phyloP scores from a whole-genome alignment of 768 basidiomycete species.

The Tubosaeta sp. region DNA sequence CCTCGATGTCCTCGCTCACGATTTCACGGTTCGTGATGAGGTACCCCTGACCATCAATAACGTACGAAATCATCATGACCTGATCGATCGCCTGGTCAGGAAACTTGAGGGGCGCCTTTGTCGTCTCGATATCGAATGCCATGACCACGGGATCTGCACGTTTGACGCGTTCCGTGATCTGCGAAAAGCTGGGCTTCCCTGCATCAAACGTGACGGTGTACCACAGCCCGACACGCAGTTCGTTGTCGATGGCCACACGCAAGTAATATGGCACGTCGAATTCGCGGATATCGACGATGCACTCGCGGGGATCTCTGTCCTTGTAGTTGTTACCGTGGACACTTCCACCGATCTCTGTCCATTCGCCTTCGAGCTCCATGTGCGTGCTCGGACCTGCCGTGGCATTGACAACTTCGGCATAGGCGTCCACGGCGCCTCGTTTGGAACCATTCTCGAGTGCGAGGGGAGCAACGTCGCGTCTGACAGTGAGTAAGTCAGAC shows the following conservation, averaged over 20 bases:
- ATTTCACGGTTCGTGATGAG: constrained; percentile 98
- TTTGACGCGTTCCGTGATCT: constrained; percentile 81
- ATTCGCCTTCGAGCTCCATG: constrained; percentile 66
- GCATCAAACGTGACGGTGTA: constrained; percentile 82
- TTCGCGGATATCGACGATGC: constrained; percentile 91
- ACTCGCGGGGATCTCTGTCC: constrained; percentile 84
- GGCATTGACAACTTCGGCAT: constrained; percentile 90
- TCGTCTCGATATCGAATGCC: constrained; percentile 99
- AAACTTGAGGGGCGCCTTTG: constrained; percentile 99
- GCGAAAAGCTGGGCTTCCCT: constrained; percentile 71
- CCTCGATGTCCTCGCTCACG: constrained; percentile 94
- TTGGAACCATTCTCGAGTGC: constrained; percentile 89
- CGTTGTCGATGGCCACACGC: constrained; percentile 98
- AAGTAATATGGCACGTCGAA: constrained; percentile 97
- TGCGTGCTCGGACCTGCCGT: constrained; percentile 64
- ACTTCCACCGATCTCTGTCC: constrained; percentile 44
- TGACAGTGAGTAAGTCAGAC: constrained; percentile 82
- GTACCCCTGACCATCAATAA: constrained; percentile 97
- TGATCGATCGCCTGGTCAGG: constrained; percentile 95
- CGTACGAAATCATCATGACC: constrained; percentile 99
- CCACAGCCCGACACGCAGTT: constrained; percentile 97
- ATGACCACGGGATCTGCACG: constrained; percentile 99
- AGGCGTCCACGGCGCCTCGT: constrained; percentile 93
- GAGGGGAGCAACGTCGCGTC: constrained; percentile 85
- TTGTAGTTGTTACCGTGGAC: constrained; percentile 37